Conservation (phyloP, 192 early-diverging fungal genomes). For the Coemansia sp. region DNA sequence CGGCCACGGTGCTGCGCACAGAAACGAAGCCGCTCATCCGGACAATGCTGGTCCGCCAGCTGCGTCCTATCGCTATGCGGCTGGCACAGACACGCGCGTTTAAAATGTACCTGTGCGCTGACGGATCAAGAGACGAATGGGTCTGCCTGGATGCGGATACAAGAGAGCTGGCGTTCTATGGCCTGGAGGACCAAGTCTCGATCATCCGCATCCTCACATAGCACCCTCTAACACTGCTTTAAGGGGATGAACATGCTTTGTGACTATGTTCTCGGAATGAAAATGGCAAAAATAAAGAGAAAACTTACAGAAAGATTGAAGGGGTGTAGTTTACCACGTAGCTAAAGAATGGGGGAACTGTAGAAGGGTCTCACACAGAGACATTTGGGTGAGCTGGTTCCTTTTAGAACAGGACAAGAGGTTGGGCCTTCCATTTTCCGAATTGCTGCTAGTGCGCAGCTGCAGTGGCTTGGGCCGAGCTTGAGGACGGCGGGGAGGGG, state of each 20-base stretch:
- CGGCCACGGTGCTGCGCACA: not conserved
- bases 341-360: not conserved
- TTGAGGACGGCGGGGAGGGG: constrained; percentile 6
- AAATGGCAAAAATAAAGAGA: constrained; percentile 5
- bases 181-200: constrained; percentile 18
- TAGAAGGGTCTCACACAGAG: no score
- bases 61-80: constrained; percentile 21
- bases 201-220: constrained; percentile 17
- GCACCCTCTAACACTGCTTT: not conserved
- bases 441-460: constrained; percentile 15
- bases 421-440: not conserved
- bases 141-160: constrained; percentile 19
- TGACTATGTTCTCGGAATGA: no score
- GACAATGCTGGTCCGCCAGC: constrained; percentile 43
- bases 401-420: no score
- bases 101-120: constrained; percentile 2
- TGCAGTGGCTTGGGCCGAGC: constrained; percentile 15
- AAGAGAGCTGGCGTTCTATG: constrained; percentile 37
- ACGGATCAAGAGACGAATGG: constrained; percentile 9
- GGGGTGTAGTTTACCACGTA: no score
- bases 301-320: not conserved
- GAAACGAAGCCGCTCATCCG: constrained; percentile 16
- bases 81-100: constrained; percentile 20
- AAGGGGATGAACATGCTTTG: no score
- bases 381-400: not conserved